A percentile compares a stretch with the other conserved stretches of the same genome.
These are phyloP conservation scores for Achlya hypogyna DNA, from an alignment of 352 stramenopile species.

Conservation along the genomic window DNA sequence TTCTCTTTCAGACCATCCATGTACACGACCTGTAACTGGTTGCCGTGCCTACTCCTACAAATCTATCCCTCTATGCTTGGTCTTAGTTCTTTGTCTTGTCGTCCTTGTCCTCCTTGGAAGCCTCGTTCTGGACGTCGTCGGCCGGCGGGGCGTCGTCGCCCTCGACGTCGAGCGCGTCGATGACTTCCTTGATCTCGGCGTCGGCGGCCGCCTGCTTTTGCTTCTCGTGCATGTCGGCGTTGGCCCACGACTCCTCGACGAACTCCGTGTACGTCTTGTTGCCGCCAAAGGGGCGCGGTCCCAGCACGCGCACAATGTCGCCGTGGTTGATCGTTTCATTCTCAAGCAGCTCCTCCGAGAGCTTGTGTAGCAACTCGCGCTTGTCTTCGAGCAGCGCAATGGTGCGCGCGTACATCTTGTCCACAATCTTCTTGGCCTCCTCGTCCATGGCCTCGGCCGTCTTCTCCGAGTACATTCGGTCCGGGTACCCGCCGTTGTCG, in stretches of 20 bases:
- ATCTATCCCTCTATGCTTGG: slow-evolving; percentile 2
- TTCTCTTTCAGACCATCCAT: slow-evolving; percentile 39
- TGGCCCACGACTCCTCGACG: slow-evolving; percentile 81
- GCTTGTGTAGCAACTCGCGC: slow-evolving; percentile 85
- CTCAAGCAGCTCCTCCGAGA: slow-evolving; percentile 94
- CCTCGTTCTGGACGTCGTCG: not conserved
- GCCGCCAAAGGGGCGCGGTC: slow-evolving; percentile 87
- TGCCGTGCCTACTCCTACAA: slow-evolving; percentile 25
- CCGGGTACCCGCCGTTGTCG: slow-evolving; percentile 64
- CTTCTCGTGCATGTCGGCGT: slow-evolving; percentile 71
- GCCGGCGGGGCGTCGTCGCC: not conserved
- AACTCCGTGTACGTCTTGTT: slow-evolving; percentile 97
- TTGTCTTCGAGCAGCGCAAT: slow-evolving; percentile 92
- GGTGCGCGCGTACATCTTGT: slow-evolving; percentile 94
- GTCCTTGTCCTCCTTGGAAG: slow-evolving; percentile 11
- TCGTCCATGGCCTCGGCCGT: slow-evolving; percentile 98
- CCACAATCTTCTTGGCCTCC: slow-evolving; percentile 96
- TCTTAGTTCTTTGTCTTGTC: slow-evolving; percentile 5
- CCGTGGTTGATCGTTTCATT: slow-evolving; percentile 99
- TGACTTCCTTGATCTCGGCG: slow-evolving; percentile 13
- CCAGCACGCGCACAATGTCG: slow-evolving; percentile 94
- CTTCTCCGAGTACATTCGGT: slow-evolving; percentile 97
- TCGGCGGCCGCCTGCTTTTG: slow-evolving; percentile 40
- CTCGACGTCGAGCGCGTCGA: slow-evolving; percentile 3
- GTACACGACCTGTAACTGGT: not conserved